Evolutionary conservation across 371 early-diverging fungal genomes (phyloP), one percentile per base, ranked within the genome.

Genomic region (Fennellomyces sp.): DNA sequence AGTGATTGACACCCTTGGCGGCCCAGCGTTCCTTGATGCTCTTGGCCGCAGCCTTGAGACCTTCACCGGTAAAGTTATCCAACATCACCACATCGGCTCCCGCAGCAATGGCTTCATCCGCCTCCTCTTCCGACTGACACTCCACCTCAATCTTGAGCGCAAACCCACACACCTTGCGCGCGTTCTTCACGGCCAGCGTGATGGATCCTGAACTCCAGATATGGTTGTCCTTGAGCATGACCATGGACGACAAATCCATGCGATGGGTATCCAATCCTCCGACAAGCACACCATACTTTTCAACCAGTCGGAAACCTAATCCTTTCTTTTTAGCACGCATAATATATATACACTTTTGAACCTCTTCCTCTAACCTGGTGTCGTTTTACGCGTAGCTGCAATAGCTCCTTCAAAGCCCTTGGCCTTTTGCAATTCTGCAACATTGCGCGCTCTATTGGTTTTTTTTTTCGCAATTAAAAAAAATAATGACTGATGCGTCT

Each of bases 191-290:
- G 13, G 99, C 97, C 21, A 81, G 75, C 15, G 95, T 94, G 64
- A 98, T 97, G 0, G 96, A 96, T 0, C 96, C 95, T 48, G 92
- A 88, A 51, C 93, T 90, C 96, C 97, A 96, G 55, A 98, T 90
- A 63, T 98, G 98, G 75, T 98, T 97, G 75, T 98, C 99, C 77
- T 98, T 98, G 53, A 98, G 87, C 99, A 98, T 98, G 57, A 98
- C 92, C 97, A 97, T 96, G 28, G 93, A 87, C 3, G 96, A 95
- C 41, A 98, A 84, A 74, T 97, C 97, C 89, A 93, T 89, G 52
- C 99, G 94, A 72, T 98, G 99, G 0, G 95, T 94, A 73, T 97
- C 97, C 42, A 92, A 86, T 51, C 97, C 97, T 47, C 99, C 99
- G 12, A 98, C 97, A 31, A 95, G 79, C 85, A 96, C 95, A 35